Percentiles rank a stretch among this genome's conserved stretches.
These are phyloP conservation scores for Sporothrix inflata DNA, from an alignment of 2,329 filamentous ascomycete species.

Conservation along the genomic window DNA sequence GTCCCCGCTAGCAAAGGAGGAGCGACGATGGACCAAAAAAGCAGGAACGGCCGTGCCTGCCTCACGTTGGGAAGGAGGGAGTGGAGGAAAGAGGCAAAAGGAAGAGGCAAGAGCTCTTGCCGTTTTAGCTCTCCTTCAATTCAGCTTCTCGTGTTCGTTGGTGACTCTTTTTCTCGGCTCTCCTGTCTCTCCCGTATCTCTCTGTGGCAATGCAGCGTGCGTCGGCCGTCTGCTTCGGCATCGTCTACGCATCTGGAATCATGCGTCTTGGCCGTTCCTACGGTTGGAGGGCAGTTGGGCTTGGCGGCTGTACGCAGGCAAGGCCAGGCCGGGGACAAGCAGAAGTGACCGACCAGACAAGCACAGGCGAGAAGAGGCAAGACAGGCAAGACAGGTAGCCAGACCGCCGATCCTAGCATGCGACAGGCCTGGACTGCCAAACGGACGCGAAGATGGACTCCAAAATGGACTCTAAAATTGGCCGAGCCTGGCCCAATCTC, in stretches of 20 bases:
- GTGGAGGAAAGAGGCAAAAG: background rate
- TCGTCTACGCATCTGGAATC: background rate
- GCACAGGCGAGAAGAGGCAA: too few relatives aligned
- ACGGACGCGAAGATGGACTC: background rate
- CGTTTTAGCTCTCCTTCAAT: background rate
- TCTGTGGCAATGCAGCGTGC: background rate
- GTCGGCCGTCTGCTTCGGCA: too few relatives aligned
- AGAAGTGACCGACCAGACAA: too few relatives aligned
- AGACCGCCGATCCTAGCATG: background rate
- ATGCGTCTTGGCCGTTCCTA: too few relatives aligned
- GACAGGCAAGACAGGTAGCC: background rate
- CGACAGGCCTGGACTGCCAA: background rate
- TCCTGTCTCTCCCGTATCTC: background rate
- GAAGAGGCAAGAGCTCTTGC: background rate
- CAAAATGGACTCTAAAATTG: background rate
- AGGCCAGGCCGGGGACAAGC: too few relatives aligned
- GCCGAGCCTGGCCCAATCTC: background rate
- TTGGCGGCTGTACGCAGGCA: too few relatives aligned
- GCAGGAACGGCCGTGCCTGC: background rate
- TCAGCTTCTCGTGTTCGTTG: background rate
- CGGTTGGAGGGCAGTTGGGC: too few relatives aligned
- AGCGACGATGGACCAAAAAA: background rate
- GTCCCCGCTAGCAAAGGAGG: background rate
- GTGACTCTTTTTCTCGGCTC: background rate
- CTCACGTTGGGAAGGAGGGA: background rate